Percentiles rank a stretch among this genome's conserved stretches.
These are phyloP conservation scores for Porcisia deanei DNA, from an alignment of 208 protist genomes.

Conservation along the genomic window DNA sequence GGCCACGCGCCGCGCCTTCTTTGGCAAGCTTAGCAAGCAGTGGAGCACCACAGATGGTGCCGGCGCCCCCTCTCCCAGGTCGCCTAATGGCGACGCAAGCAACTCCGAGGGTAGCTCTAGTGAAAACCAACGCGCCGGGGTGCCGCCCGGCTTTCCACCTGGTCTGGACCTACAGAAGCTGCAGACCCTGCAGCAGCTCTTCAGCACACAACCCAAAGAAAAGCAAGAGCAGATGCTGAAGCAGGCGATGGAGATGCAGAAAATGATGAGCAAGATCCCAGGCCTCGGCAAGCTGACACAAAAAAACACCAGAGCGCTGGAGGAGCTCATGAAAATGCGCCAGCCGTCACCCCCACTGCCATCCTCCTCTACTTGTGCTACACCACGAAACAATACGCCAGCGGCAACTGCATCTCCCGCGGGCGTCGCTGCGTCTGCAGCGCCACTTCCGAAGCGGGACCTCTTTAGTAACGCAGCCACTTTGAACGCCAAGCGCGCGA, in stretches of 20 bases:
- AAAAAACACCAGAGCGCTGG: constrained; percentile 69
- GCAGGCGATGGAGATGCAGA: constrained; percentile 82
- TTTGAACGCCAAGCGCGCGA: not conserved
- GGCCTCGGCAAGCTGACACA: constrained; percentile 72
- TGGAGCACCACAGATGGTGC: not conserved
- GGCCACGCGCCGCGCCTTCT: constrained; percentile 15
- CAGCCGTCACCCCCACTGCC: not conserved
- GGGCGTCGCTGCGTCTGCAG: not conserved
- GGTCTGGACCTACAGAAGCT: constrained; percentile 69
- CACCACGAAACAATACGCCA: not conserved
- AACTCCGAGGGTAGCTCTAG: constrained; percentile 4
- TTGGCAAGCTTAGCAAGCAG: constrained; percentile 27
- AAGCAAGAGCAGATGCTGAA: constrained; percentile 86
- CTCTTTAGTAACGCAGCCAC: constrained; percentile 3
- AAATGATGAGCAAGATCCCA: constrained; percentile 74
- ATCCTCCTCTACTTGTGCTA: not conserved
- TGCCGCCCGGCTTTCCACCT: constrained; percentile 36
- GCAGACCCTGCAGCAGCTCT: constrained; percentile 73
- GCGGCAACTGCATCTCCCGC: not conserved
- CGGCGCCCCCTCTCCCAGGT: not conserved
- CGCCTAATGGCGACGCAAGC: constrained; percentile 2
- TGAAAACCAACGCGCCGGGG: not conserved
- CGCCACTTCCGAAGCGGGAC: constrained; percentile 3
- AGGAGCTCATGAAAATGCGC: constrained; percentile 65
- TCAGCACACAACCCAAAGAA: constrained; percentile 70